phyloP scores from a whole-genome alignment of 306 rosid genomes.

The Geum urbanum region DNA sequence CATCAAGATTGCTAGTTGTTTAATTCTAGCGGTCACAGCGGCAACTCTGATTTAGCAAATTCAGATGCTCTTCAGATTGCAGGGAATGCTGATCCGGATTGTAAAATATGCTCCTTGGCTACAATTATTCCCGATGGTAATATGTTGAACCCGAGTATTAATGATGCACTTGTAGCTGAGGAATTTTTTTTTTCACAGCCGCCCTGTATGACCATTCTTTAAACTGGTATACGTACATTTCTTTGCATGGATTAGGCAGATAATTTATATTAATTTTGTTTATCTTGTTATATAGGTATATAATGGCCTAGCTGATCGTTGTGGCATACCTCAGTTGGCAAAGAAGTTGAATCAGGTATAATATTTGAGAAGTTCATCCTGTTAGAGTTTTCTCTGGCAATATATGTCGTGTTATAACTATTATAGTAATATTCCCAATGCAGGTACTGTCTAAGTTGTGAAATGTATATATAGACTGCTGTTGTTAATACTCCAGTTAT shows the following conservation, averaged over 20 bases:
- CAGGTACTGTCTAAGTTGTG: neutral
- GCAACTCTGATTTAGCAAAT: slow-evolving; percentile 97
- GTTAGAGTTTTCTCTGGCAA: neutral
- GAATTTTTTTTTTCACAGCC: slow-evolving; percentile 86
- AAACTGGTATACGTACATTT: slow-evolving; percentile 6
- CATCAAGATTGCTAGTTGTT: slow-evolving; percentile 79
- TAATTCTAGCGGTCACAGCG: slow-evolving; percentile 92
- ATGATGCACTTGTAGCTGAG: slow-evolving; percentile 91
- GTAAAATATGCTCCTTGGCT: slow-evolving; percentile 37
- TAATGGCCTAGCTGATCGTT: slow-evolving; percentile 80
- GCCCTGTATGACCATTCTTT: slow-evolving; percentile 65
- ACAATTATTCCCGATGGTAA: slow-evolving; percentile 18
- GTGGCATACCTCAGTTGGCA: slow-evolving; percentile 96
- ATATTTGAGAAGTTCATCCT: slow-evolving; percentile 15
- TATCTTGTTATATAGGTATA: slow-evolving; percentile 56
- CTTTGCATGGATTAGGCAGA: slow-evolving; percentile 10
- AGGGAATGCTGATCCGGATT: slow-evolving; percentile 98
- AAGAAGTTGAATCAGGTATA: slow-evolving; percentile 93
- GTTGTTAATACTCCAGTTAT: neutral
- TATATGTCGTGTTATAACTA: neutral
- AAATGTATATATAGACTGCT: neutral
- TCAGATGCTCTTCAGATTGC: slow-evolving; percentile 99
- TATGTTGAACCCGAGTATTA: slow-evolving; percentile 69
- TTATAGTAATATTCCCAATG: neutral
- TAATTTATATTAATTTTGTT: slow-evolving; percentile 19